Evolutionary conservation across 2,329 filamentous ascomycete species (phyloP).

Genomic region (Penicillium sp.): DNA sequence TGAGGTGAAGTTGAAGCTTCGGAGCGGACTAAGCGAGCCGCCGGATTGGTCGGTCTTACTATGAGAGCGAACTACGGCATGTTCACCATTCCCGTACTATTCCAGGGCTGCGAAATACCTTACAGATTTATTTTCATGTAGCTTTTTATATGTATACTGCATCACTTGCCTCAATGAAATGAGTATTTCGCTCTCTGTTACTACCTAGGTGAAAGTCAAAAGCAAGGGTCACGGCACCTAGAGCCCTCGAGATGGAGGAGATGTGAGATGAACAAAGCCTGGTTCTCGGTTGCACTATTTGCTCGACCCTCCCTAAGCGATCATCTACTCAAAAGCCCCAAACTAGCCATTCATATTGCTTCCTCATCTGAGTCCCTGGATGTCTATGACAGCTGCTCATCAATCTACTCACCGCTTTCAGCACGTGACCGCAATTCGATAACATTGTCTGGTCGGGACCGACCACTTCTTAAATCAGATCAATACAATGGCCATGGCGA

Average conservation of each 20-base stretch:
- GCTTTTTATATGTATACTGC: not conserved
- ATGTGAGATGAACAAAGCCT: not conserved
- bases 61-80: conserved; percentile 5
- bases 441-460: conserved; percentile 12
- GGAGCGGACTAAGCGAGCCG: conserved; percentile 33
- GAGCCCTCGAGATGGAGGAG: not conserved
- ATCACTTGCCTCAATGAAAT: not conserved
- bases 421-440: conserved; percentile 1
- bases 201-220: not conserved
- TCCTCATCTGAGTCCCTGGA: not conserved
- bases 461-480: conserved; percentile 1
- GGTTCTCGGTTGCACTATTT: not conserved
- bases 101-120: not conserved
- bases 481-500: conserved; percentile 24
- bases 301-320: not conserved
- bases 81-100: not conserved
- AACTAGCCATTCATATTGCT: not conserved
- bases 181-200: too few relatives aligned
- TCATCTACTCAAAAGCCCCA: not conserved
- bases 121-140: not conserved
- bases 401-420: not conserved
- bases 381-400: not conserved
- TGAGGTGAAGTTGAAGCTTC: conserved; percentile 32
- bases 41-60: conserved; percentile 24
- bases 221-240: not conserved